Evolutionary conservation across 768 basidiomycete species (phyloP).

Genomic region (Boletellus ananiceps): DNA sequence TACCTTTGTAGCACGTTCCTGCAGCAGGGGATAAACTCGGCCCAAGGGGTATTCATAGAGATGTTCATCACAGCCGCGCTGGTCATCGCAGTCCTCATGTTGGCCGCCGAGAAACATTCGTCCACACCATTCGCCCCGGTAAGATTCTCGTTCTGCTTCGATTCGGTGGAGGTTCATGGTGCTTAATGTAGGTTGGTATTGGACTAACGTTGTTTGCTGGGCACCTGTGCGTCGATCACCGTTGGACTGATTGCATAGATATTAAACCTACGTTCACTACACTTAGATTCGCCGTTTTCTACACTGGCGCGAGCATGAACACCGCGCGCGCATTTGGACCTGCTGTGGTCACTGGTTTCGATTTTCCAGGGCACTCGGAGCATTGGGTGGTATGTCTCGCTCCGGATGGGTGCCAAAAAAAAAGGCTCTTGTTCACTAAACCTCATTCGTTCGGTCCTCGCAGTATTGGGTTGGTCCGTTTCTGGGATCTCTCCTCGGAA

Average conservation of each 20-base stretch:
- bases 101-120: conserved; percentile 66
- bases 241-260: background rate
- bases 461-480: conserved; percentile 73
- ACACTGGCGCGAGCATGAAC: conserved; percentile 66
- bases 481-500: conserved; percentile 58
- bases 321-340: conserved; percentile 69
- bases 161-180: conserved; percentile 1
- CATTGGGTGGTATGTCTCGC: conserved; percentile 60
- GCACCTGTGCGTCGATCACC: conserved; percentile 43
- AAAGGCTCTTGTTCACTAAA: background rate
- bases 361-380: conserved; percentile 27
- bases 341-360: conserved; percentile 59
- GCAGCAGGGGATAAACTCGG: conserved; percentile 41
- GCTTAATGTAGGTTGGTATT: conserved; percentile 47
- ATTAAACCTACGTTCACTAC: background rate
- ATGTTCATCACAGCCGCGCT: conserved; percentile 63
- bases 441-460: background rate
- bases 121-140: conserved; percentile 68
- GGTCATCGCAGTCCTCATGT: conserved; percentile 63
- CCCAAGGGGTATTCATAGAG: conserved; percentile 66
- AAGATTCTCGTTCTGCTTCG: conserved; percentile 1
- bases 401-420: background rate
- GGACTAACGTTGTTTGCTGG: conserved; percentile 61
- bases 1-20: conserved; percentile 42
- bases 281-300: conserved; percentile 52